Percentiles rank a stretch among this genome's conserved stretches.
phyloP scores from a whole-genome alignment of 2,329 filamentous ascomycete genomes.

The Amauroascus niger region DNA sequence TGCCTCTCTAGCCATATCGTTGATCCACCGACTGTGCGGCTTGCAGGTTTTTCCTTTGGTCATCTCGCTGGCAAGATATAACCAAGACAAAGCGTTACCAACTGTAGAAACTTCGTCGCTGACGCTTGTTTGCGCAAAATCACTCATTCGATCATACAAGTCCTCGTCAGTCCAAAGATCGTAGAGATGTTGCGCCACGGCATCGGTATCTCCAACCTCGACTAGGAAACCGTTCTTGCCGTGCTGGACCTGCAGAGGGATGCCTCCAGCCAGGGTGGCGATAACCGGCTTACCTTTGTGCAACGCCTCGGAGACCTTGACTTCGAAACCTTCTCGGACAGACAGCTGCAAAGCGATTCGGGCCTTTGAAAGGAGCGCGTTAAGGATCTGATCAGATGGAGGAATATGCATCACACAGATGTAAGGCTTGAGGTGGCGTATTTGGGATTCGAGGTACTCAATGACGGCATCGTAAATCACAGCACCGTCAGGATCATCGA shows the following conservation, averaged over 20 bases:
- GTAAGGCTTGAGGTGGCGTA: conserved; percentile 52
- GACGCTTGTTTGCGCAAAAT: conserved; percentile 55
- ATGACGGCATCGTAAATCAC: conserved; percentile 64
- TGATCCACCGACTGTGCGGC: conserved; percentile 58
- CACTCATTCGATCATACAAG: conserved; percentile 57
- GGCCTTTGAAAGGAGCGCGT: conserved; percentile 62
- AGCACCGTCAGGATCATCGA: conserved; percentile 70
- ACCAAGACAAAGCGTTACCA: conserved; percentile 66
- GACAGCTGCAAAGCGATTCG: conserved; percentile 69
- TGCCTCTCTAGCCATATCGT: conserved; percentile 61
- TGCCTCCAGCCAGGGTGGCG: conserved; percentile 65
- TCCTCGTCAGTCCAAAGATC: conserved; percentile 27
- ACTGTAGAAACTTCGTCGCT: conserved; percentile 76
- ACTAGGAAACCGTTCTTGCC: conserved; percentile 65
- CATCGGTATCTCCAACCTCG: conserved; percentile 57
- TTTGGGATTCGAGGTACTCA: conserved; percentile 53
- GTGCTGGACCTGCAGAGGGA: conserved; percentile 66
- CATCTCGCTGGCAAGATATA: conserved; percentile 64
- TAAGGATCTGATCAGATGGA: conserved; percentile 70
- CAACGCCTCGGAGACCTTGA: conserved; percentile 75
- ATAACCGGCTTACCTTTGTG: conserved; percentile 73
- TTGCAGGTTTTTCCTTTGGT: conserved; percentile 48
- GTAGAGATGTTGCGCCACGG: conserved; percentile 43
- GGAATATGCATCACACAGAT: conserved; percentile 68
- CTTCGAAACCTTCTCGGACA: conserved; percentile 73